These are phyloP conservation scores for Hymenoscyphus infarciens DNA, from an alignment of 2,329 filamentous ascomycete genomes.

Conservation along the genomic window DNA sequence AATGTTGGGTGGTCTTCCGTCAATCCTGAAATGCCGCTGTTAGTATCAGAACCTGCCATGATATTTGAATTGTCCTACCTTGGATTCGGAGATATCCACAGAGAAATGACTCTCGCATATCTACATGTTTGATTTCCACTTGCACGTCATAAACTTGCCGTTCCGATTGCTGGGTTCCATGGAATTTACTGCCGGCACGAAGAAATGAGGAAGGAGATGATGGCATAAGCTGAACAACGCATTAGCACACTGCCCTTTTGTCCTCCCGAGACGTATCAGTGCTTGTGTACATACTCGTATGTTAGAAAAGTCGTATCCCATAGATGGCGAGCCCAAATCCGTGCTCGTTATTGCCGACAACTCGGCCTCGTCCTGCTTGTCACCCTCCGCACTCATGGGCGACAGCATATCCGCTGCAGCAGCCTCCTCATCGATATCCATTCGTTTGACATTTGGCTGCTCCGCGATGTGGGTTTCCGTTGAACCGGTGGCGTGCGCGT, in stretches of 20 bases:
- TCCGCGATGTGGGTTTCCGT: slow-evolving; percentile 36
- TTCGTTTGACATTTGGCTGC: slow-evolving; percentile 38
- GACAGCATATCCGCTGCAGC: slow-evolving; percentile 33
- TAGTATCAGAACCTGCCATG: slow-evolving; percentile 15
- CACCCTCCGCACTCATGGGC: slow-evolving; percentile 37
- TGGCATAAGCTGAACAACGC: slow-evolving; percentile 47
- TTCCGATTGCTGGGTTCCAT: slow-evolving; percentile 89
- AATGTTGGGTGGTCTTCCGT: slow-evolving; percentile 96
- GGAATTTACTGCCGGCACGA: slow-evolving; percentile 81
- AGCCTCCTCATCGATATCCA: slow-evolving; percentile 40
- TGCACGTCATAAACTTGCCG: slow-evolving; percentile 91
- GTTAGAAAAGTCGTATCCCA: slow-evolving; percentile 53
- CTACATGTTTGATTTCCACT: slow-evolving; percentile 94
- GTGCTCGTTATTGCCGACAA: slow-evolving; percentile 31
- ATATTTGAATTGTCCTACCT: slow-evolving; percentile 49
- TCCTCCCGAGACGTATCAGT: neutral
- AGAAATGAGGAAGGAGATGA: slow-evolving; percentile 82
- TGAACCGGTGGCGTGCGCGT: slow-evolving; percentile 27
- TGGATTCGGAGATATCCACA: slow-evolving; percentile 95
- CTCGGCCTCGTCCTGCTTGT: slow-evolving; percentile 38
- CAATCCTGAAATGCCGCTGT: slow-evolving; percentile 55
- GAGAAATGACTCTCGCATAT: slow-evolving; percentile 88
- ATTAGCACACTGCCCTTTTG: slow-evolving; percentile 11
- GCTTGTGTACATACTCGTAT: slow-evolving; percentile 45
- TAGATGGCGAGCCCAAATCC: slow-evolving; percentile 41